Percentiles rank a stretch among this genome's conserved stretches.
Conservation (phyloP, 1,284 basidiomycete species). For the Cutaneotrichosporon sp. region DNA sequence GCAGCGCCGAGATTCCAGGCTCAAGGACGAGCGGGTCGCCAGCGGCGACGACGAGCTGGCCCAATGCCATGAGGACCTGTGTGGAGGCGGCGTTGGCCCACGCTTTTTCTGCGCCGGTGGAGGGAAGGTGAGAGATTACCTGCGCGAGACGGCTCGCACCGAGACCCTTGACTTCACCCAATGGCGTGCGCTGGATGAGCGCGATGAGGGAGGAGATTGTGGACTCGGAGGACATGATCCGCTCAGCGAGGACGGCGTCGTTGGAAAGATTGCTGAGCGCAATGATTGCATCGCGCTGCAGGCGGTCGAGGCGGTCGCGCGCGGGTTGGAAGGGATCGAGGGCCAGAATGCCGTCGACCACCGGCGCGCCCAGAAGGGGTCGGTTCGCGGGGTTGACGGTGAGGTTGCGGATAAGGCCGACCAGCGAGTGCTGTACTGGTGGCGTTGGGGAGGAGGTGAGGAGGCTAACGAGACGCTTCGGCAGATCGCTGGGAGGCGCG, state of each 20-base stretch:
- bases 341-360: slow-evolving; percentile 6
- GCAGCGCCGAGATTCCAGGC: background rate
- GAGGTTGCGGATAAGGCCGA: slow-evolving; percentile 17
- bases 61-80: slow-evolving; percentile 1
- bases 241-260: background rate
- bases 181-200: slow-evolving; percentile 1
- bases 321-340: slow-evolving; percentile 1
- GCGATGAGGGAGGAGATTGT: slow-evolving; percentile 7
- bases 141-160: background rate
- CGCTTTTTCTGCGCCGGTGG: background rate
- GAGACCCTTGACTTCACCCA: slow-evolving; percentile 3
- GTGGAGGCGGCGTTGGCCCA: background rate
- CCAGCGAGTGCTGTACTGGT: slow-evolving; percentile 8
- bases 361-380: background rate
- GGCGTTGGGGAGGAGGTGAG: background rate
- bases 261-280: background rate
- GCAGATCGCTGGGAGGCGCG: background rate
- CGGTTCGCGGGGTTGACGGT: slow-evolving; percentile 11
- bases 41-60: slow-evolving; percentile 7
- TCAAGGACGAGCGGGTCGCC: background rate
- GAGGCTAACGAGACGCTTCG: background rate
- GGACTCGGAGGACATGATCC: slow-evolving; percentile 9
- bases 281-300: slow-evolving; percentile 14
- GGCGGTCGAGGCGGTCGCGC: slow-evolving; percentile 6
- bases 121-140: background rate